These are phyloP conservation scores for Neodidymelliopsis sp. DNA, from an alignment of 2,329 filamentous ascomycete genomes.

Conservation along the genomic window DNA sequence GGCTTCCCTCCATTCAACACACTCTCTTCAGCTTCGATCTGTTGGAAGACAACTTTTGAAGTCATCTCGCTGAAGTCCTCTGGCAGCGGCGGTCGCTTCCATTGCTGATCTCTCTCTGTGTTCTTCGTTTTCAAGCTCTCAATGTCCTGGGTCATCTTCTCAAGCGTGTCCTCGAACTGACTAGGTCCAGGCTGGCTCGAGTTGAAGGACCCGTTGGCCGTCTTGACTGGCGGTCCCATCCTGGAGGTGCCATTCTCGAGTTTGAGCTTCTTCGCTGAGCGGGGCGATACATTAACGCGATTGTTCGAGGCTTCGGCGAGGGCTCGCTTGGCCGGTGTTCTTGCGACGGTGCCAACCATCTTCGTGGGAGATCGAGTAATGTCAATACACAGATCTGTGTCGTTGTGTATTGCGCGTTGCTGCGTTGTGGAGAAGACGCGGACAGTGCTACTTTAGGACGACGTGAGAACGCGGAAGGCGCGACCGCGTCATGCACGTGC, in stretches of 20 bases:
- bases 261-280: constrained; percentile 80
- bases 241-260: constrained; percentile 68
- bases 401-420: constrained; percentile 18
- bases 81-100: constrained; percentile 72
- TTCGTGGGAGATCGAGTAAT: constrained; percentile 4
- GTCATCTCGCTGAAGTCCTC: constrained; percentile 66
- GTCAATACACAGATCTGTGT: constrained; percentile 1
- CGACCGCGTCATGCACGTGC: constrained; percentile 29
- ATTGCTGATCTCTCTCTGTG: constrained; percentile 91
- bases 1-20: constrained; percentile 77
- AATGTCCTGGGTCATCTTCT: constrained; percentile 96
- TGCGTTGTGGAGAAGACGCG: constrained; percentile 23
- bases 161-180: constrained; percentile 92
- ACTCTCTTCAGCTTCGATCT: constrained; percentile 94
- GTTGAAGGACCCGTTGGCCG: constrained; percentile 63
- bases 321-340: constrained; percentile 54
- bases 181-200: constrained; percentile 85
- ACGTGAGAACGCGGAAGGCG: constrained; percentile 41
- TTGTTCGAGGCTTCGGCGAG: constrained; percentile 56
- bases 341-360: constrained; percentile 45
- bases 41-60: constrained; percentile 85
- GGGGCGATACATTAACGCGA: constrained; percentile 55
- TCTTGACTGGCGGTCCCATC: constrained; percentile 69
- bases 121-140: constrained; percentile 84
- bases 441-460: constrained; percentile 27